These are phyloP conservation scores for Podaxis sp. DNA, from an alignment of 768 basidiomycete species.

Conservation along the genomic window DNA sequence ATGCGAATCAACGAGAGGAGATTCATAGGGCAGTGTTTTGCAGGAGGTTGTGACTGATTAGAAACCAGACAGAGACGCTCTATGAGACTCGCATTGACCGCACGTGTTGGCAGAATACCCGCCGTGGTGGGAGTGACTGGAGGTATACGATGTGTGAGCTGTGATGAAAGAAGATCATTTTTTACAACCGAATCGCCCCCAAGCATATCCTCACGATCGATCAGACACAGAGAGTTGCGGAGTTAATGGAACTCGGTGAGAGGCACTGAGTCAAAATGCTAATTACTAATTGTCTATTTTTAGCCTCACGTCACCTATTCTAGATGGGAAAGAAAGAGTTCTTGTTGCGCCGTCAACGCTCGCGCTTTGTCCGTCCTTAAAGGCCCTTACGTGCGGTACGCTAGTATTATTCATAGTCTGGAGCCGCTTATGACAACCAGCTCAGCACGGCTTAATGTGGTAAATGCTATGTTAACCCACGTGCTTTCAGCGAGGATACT, in stretches of 20 bases:
- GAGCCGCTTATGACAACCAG: background rate
- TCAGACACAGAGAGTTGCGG: background rate
- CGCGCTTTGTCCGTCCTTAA: background rate
- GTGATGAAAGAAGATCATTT: background rate
- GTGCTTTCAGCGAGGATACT: constrained; percentile 13
- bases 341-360: background rate
- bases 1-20: background rate
- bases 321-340: background rate
- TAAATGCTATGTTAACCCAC: constrained; percentile 9
- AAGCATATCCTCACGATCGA: background rate
- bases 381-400: background rate
- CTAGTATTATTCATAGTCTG: background rate
- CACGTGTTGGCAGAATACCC: background rate
- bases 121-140: background rate
- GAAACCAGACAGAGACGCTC: background rate
- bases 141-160: background rate
- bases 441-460: background rate
- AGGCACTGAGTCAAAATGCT: background rate
- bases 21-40: background rate
- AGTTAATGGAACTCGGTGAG: background rate
- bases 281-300: background rate
- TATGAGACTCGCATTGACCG: background rate
- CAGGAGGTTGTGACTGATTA: background rate
- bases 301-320: background rate
- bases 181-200: background rate